Conservation (phyloP, 805 yeast genomes). For the Wickerhamiella bombiphila region DNA sequence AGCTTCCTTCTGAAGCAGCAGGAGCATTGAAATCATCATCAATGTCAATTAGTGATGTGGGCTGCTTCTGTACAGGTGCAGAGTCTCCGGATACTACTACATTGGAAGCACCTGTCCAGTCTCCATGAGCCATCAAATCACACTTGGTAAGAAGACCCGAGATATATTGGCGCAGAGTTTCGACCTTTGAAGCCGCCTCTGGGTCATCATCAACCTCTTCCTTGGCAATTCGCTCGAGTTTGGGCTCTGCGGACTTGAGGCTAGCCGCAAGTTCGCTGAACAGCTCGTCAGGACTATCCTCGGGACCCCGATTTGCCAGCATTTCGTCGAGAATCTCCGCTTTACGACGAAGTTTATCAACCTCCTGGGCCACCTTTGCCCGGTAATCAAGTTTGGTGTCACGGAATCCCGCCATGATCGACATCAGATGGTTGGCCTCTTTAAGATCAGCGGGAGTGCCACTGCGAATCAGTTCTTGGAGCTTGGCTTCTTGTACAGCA, state of each 20-base stretch:
- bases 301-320: conserved; percentile 32
- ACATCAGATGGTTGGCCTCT: conserved; percentile 95
- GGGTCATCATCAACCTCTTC: conserved; percentile 57
- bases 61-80: conserved; percentile 25
- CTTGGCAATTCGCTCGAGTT: conserved; percentile 65
- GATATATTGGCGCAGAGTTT: conserved; percentile 60
- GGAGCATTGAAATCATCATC: conserved; percentile 36
- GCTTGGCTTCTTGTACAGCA: conserved; percentile 82
- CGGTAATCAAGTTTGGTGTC: conserved; percentile 62
- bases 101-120: conserved; percentile 37
- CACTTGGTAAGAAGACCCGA: conserved; percentile 55
- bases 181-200: conserved; percentile 46
- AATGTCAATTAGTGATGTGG: conserved; percentile 55
- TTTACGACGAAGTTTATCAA: conserved; percentile 70
- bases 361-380: conserved; percentile 67
- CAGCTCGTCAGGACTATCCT: conserved; percentile 48
- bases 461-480: conserved; percentile 87
- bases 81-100: conserved; percentile 20
- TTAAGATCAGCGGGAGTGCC: conserved; percentile 91
- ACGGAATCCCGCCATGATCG: conserved; percentile 94
- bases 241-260: conserved; percentile 73
- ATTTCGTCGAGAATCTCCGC: conserved; percentile 79
- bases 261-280: conserved; percentile 61
- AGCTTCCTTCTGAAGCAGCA: conserved; percentile 3
- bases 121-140: conserved; percentile 50